These are phyloP conservation scores for Paulownia fortunei DNA, from an alignment of 257 asterid species.

Conservation along the genomic window DNA sequence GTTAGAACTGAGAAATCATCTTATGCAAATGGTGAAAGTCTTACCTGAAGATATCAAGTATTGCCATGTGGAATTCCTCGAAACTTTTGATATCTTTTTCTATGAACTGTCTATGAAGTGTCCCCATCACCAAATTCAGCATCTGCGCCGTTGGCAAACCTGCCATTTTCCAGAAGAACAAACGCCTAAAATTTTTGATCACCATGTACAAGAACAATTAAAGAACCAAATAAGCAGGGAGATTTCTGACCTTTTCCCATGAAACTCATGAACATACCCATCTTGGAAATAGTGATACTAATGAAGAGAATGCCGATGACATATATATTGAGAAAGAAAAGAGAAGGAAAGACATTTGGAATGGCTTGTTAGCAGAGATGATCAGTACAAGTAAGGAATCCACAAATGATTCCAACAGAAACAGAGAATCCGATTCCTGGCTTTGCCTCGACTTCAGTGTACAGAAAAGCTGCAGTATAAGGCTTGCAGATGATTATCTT, in stretches of 20 bases:
- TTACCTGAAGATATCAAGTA: slow-evolving; percentile 79
- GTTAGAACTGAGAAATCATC: background rate
- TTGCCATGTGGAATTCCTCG: slow-evolving; percentile 65
- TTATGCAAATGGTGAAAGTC: background rate
- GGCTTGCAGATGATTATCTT: slow-evolving; percentile 10
- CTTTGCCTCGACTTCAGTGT: slow-evolving; percentile 44
- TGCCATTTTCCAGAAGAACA: slow-evolving; percentile 21
- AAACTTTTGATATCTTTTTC: slow-evolving; percentile 54
- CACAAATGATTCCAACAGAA: slow-evolving; percentile 4
- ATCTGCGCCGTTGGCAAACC: slow-evolving; percentile 74
- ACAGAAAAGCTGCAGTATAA: slow-evolving; percentile 14
- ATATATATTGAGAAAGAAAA: slow-evolving; percentile 23
- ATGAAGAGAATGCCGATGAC: background rate
- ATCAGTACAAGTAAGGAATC: slow-evolving; percentile 62
- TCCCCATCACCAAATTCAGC: slow-evolving; percentile 67
- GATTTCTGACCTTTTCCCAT: slow-evolving; percentile 69
- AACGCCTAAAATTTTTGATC: background rate
- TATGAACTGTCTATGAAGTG: slow-evolving; percentile 64
- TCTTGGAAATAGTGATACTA: slow-evolving; percentile 32
- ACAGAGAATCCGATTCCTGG: slow-evolving; percentile 41
- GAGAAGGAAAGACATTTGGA: slow-evolving; percentile 35
- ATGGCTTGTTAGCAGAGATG: slow-evolving; percentile 44
- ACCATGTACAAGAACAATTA: background rate
- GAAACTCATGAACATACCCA: slow-evolving; percentile 77
- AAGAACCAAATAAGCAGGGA: background rate